Conservation (phyloP, 2,329 filamentous ascomycete species). For the Epichloe baconii region DNA sequence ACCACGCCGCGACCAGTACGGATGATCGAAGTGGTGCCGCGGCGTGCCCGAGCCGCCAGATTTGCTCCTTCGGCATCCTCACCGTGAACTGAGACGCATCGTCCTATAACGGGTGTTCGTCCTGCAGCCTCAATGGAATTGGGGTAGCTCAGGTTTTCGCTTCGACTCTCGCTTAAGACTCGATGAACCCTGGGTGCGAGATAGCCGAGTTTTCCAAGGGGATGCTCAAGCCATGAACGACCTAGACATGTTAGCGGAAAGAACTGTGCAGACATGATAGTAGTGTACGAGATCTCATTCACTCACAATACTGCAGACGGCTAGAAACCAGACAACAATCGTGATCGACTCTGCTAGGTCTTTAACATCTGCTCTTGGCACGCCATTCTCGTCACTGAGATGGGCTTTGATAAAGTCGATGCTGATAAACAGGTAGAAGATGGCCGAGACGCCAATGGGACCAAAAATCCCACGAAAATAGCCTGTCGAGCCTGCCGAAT, state of each 20-base stretch:
- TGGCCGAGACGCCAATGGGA: constrained; percentile 77
- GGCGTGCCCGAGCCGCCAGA: constrained; percentile 2
- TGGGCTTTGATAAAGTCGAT: constrained; percentile 53
- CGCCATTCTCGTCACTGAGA: constrained; percentile 41
- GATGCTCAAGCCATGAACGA: constrained; percentile 73
- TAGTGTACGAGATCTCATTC: neutral
- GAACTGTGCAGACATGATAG: constrained; percentile 13
- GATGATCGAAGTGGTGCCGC: constrained; percentile 1
- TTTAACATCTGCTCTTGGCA: constrained; percentile 50
- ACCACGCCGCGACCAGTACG: neutral
- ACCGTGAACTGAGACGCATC: neutral
- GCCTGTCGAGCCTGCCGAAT: constrained; percentile 65
- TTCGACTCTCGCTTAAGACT: constrained; percentile 14
- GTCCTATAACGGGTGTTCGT: neutral
- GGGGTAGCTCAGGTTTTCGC: neutral
- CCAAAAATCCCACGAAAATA: constrained; percentile 81
- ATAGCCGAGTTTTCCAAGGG: constrained; percentile 53
- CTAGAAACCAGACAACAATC: constrained; percentile 76
- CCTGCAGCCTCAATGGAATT: neutral
- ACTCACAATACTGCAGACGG: constrained; percentile 69
- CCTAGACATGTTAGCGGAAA: constrained; percentile 11
- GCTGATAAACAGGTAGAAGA: constrained; percentile 79
- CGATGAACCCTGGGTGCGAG: constrained; percentile 48
- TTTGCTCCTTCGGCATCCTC: constrained; percentile 2
- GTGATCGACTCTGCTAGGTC: constrained; percentile 52